Evolutionary conservation across 2,329 filamentous ascomycete genomes (phyloP).

Genomic region (Cytospora piceicola): DNA sequence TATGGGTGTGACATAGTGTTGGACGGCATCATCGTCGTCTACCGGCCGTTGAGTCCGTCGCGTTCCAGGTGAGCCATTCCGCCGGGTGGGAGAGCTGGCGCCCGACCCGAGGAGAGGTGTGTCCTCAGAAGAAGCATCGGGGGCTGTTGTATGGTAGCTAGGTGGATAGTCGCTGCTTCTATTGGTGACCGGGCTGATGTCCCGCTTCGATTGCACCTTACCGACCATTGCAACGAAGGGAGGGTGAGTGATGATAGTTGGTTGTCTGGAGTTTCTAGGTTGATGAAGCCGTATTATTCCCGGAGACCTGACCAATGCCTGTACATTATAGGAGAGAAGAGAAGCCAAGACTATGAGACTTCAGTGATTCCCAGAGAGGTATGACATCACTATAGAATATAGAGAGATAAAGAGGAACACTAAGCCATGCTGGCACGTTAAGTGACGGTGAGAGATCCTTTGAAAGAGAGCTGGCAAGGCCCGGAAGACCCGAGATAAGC

Average conservation of each 20-base stretch:
- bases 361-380: background rate
- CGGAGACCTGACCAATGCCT: background rate
- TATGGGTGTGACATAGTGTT: slow-evolving; percentile 33
- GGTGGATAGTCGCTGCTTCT: slow-evolving; percentile 6
- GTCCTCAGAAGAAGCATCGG: slow-evolving; percentile 33
- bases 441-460: background rate
- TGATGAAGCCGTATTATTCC: background rate
- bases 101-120: slow-evolving; percentile 38
- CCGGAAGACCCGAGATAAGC: slow-evolving; percentile 16
- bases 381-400: background rate
- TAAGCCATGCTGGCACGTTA: no score
- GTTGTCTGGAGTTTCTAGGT: background rate
- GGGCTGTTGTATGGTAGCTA: slow-evolving; percentile 7
- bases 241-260: background rate
- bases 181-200: background rate
- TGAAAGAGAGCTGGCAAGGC: background rate
- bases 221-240: background rate
- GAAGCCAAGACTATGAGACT: background rate
- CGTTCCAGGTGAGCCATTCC: slow-evolving; percentile 31
- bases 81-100: slow-evolving; percentile 32
- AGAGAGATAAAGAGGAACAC: background rate
- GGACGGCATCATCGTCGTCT: slow-evolving; percentile 21
- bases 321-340: background rate
- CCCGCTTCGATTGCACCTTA: background rate
- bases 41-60: background rate